phyloP scores from a whole-genome alignment of 2,329 filamentous ascomycete species.

The Phyllachora maydis region DNA sequence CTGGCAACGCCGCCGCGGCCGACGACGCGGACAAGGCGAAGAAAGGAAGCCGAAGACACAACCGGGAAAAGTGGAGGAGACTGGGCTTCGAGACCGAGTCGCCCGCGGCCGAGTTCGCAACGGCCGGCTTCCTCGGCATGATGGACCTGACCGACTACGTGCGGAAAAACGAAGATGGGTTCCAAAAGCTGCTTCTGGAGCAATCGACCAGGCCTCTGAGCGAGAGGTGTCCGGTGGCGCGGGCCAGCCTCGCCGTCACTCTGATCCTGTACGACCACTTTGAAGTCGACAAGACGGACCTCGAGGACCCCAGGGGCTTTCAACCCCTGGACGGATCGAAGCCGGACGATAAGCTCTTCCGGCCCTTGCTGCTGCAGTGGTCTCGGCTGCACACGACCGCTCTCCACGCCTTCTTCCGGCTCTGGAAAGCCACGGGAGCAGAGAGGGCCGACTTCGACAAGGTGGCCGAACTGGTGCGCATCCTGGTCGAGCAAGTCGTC shows the following conservation, averaged over 20 bases:
- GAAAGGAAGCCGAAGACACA: constrained; percentile 51
- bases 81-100: constrained; percentile 84
- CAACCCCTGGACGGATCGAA: constrained; percentile 53
- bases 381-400: constrained; percentile 72
- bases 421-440: constrained; percentile 85
- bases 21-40: constrained; percentile 19
- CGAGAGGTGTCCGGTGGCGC: constrained; percentile 69
- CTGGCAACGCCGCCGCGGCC: no score
- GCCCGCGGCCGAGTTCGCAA: constrained; percentile 67
- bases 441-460: constrained; percentile 80
- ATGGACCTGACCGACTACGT: constrained; percentile 96
- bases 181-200: constrained; percentile 80
- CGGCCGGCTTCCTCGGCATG: constrained; percentile 77
- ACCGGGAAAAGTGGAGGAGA: constrained; percentile 81
- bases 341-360: constrained; percentile 72
- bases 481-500: constrained; percentile 76
- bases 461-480: constrained; percentile 75
- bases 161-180: constrained; percentile 74
- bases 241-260: constrained; percentile 72
- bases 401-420: constrained; percentile 67
- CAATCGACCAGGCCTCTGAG: constrained; percentile 53
- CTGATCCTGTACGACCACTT: constrained; percentile 88
- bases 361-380: constrained; percentile 81
- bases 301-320: constrained; percentile 60
- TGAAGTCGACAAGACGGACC: constrained; percentile 67